Base-by-base conservation (phyloP, 1,139 yeast genomes). In the Dujonia santamariae region DNA sequence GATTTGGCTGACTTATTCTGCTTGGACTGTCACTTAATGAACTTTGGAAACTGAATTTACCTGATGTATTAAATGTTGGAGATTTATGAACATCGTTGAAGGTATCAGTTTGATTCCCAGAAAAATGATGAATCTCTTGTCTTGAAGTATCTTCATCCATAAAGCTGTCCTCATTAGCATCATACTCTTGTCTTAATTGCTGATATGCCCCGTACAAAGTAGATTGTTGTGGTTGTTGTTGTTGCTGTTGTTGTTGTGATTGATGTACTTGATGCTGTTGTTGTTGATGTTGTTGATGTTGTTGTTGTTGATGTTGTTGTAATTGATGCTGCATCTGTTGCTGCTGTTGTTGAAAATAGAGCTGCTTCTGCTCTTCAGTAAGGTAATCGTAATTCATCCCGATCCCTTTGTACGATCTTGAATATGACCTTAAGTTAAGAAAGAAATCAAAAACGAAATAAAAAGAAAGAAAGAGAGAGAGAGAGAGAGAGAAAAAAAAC, bases 131-230 rank as follows among this genome's bases (percentile, higher is more conserved):
- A n/a, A n/a, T 29, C 20, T 25, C 12, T 12, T 23, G 14, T 18
- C 14, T 32, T n/a, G 52, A 44, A 24, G 57, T 51, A 42, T 67
- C 74, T 36, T 66, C 71, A 23, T 67, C 73, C 73, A 67, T 67
- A 43, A 51, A 63, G 41, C 67, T 60, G 30, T 55, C 65, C 30
- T 65, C 15, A 36, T 35, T 37, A 17, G 26, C 35, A 14, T 29
- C 30, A 8, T 26, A 31, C 23, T 40, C 40, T 13, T 24, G 32
- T 33, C 28, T 36, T 6, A 20, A 4, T 12, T 26, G 25, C 6
- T 23, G 29, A n/a, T n/a, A n/a, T n/a, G n/a, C n/a, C n/a, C n/a
- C n/a, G n/a, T n/a, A n/a, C n/a, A n/a, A n/a, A n/a, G n/a, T n/a
- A n/a, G n/a, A n/a, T 28, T 34, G 31, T 26, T 31, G 37, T 12